phyloP scores from a whole-genome alignment of 2,329 filamentous ascomycete genomes.

The Colletotrichum limetticola region DNA sequence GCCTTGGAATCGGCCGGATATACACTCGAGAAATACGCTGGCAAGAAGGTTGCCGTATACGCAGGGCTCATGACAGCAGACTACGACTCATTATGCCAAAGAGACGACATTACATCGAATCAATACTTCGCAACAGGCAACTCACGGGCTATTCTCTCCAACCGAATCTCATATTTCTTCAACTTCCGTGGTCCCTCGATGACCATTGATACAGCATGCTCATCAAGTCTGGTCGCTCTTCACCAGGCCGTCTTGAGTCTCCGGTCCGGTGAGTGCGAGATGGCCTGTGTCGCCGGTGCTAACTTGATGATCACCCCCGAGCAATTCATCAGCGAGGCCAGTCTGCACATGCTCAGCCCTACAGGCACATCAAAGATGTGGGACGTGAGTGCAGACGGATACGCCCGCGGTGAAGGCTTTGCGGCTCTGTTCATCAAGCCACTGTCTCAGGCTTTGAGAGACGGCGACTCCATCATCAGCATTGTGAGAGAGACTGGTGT shows the following conservation, averaged over 20 bases:
- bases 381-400: constrained; percentile 57
- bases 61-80: constrained; percentile 41
- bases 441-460: constrained; percentile 51
- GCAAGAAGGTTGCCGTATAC: constrained; percentile 37
- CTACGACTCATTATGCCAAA: constrained; percentile 41
- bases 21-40: constrained; percentile 30
- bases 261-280: constrained; percentile 44
- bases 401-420: constrained; percentile 59
- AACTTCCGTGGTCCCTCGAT: constrained; percentile 52
- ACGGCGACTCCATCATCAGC: constrained; percentile 48
- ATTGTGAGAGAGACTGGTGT: constrained; percentile 50
- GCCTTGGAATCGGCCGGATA: constrained; percentile 42
- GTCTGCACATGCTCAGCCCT: constrained; percentile 40
- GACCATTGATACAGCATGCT: constrained; percentile 59
- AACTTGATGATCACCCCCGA: constrained; percentile 39
- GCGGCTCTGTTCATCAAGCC: constrained; percentile 55
- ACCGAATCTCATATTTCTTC: constrained; percentile 54
- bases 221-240: constrained; percentile 53
- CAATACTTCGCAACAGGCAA: constrained; percentile 47
- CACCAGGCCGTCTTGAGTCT: constrained; percentile 53
- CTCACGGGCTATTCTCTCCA: constrained; percentile 48
- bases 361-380: constrained; percentile 48
- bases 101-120: constrained; percentile 40
- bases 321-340: constrained; percentile 38
- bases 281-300: constrained; percentile 45